Evolutionary conservation across 148 eudicot genomes (phyloP), one percentile per base, ranked within the genome.

Genomic region (Talinum fruticosum): DNA sequence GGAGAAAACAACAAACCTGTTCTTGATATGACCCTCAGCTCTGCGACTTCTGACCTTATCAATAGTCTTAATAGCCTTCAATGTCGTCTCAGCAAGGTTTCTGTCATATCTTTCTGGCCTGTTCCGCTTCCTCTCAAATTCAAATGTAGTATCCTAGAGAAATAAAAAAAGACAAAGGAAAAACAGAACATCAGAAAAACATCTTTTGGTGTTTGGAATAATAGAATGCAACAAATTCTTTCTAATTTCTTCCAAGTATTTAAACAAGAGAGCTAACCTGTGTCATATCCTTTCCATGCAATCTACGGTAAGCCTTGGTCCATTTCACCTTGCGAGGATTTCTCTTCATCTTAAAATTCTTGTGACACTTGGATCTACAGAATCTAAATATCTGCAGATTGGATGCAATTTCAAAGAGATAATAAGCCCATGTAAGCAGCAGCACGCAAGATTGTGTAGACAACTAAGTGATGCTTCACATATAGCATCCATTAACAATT

Each of bases 331-430:
- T 95, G 8, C 97, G 94, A n/a, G 99, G 99, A 69, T 95, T 92
- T 81, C 99, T 91, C 97, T 93, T 93, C 97, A 96, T 96, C 84
- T 96, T 96, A 78, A 96, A 96, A 85, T 96, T 96, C 76, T 96
- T 96, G 82, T 96, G 99, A 85, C 99, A 96, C 86, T 96, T 96
- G 29, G 97, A 96, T 80, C 99, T 82, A 83, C 99, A 96, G 80
- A 96, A 96, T 76, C 93, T 82, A 66, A 96, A 96, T 72, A 96
- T 86, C 97, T 96, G 91, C 84, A 82, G 65, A 71, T n/a, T 1
- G 29, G 69, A 81, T 69, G 33, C 30, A 73, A 71, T 45, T 73
- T 15, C 36, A 79, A 6, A 21, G 34, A 51, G 34, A 68, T 34
- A 7, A 30, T 5, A 54, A 54, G 64, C 4, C 0, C 23, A 0